phyloP scores from a whole-genome alignment of 345 rosid species.

The Excoecaria cochinchinensis region DNA sequence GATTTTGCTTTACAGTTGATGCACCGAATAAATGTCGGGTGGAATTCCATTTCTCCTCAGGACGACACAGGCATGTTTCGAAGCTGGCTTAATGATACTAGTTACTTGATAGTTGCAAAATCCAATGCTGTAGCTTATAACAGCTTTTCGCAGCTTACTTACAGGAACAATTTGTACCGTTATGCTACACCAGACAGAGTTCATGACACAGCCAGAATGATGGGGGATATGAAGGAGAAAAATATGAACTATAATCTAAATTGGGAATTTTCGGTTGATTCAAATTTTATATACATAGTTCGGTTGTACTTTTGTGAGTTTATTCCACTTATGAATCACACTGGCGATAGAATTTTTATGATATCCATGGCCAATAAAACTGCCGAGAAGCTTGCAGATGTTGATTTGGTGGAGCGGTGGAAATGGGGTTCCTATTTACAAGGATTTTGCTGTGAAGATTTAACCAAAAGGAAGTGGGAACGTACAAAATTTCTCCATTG shows the following conservation, averaged over 20 bases:
- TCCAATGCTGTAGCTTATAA: fast-evolving
- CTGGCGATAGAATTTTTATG: neutral
- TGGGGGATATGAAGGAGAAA: neutral
- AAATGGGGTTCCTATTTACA: constrained; percentile 3
- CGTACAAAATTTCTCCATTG: neutral
- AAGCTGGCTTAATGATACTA: no score
- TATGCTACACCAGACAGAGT: neutral
- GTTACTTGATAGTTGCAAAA: neutral
- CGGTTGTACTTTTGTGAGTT: neutral
- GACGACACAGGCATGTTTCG: no score
- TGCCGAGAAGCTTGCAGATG: neutral
- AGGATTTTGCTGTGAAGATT: constrained; percentile 6
- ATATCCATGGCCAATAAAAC: neutral
- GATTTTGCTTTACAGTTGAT: no score
- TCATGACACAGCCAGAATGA: neutral
- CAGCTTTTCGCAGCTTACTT: neutral
- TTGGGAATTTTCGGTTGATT: no score
- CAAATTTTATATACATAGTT: no score
- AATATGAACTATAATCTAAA: constrained; percentile 16
- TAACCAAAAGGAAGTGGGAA: neutral
- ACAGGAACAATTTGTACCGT: neutral
- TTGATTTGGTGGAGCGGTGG: neutral
- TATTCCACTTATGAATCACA: neutral
- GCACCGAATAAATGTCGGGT: no score
- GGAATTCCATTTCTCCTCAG: no score